Base-by-base conservation (phyloP, 1,284 basidiomycete genomes). In the Cryptococcus sp. region DNA sequence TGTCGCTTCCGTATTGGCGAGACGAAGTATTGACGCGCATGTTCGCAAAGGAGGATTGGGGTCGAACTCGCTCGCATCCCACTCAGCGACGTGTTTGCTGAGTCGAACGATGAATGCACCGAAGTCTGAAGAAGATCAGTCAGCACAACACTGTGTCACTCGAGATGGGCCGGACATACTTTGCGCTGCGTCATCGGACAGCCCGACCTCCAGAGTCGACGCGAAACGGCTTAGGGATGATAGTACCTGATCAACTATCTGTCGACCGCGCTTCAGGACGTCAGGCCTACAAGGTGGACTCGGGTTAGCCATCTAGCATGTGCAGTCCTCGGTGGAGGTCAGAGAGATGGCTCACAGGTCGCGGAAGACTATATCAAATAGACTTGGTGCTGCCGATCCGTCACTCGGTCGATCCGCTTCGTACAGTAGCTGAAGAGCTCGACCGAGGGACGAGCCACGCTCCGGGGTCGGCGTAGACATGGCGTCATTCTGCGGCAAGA, bases 1-100 rank as follows among this genome's bases (percentile, higher is more conserved):
- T 5, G 53, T 38, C 0, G 57, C 25, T 1, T 41, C 6, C 0
- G 54, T 16, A 4, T 68, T 59, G 2, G 57, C 58, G 2, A 68
- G 61, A 23, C 57, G 46, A 17, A 74, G 57, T 0, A 71, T 19
- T 0, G 20, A 22, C 7, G 57, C 56, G 50, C 65, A 64, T 11
- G 54, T 57, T 19, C 49, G 50, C 42, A 77, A 45, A 0, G 68
- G 49, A 0, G 68, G 62, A 42, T 75, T 71, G 11, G 74, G 71
- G 53, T 75, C 67, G 25, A 74, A 73, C 5, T 66, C 62, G 1
- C 53, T 40, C 5, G 60, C 44, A 49, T 67, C 60, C 66, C 68
- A 75, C 23, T 76, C 73, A 11, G 65, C 65, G 2, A 72, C 62
- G 27, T 70, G 67, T 57, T 74, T 75, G 47, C 63, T 58, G 0